Evolutionary conservation across 164 flowering plant species (phyloP).

Genomic region (Stephania cephalantha): DNA sequence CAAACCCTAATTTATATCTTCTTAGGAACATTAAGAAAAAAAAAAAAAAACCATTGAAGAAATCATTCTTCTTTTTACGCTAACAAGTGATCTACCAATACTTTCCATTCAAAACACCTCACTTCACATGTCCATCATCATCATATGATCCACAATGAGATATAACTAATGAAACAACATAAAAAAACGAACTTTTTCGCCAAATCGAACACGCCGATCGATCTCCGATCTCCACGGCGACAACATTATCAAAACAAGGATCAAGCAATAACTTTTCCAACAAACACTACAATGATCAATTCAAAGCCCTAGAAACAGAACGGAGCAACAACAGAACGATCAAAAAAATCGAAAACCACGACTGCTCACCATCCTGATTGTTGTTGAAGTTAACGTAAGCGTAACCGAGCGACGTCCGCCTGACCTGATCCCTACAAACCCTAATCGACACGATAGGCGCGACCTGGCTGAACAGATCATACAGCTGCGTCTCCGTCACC

Average conservation of each 20-base stretch:
- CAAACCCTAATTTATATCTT: neutral
- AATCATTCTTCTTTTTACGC: too few relatives aligned
- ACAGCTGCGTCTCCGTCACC: conserved; percentile 38
- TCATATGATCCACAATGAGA: neutral
- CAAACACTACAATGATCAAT: neutral
- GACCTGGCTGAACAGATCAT: conserved; percentile 39
- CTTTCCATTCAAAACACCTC: neutral
- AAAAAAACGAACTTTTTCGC: neutral
- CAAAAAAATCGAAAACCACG: too few relatives aligned
- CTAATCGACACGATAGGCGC: conserved; percentile 44
- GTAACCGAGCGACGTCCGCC: conserved; percentile 44
- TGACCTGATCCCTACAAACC: conserved; percentile 54
- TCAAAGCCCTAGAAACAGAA: neutral
- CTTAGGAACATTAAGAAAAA: neutral
- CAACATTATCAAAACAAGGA: neutral
- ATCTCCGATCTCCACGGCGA: neutral
- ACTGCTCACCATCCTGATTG: conserved; percentile 46
- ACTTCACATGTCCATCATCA: neutral
- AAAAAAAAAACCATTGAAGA: too few relatives aligned
- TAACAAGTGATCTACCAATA: neutral
- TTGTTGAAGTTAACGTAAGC: conserved; percentile 49
- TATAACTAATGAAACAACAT: neutral
- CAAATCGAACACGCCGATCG: neutral
- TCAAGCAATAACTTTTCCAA: neutral
- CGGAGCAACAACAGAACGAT: neutral